Evolutionary conservation across 345 rosid genomes (phyloP), one percentile per base, ranked within the genome.

Genomic region (Hibiscus trionum): DNA sequence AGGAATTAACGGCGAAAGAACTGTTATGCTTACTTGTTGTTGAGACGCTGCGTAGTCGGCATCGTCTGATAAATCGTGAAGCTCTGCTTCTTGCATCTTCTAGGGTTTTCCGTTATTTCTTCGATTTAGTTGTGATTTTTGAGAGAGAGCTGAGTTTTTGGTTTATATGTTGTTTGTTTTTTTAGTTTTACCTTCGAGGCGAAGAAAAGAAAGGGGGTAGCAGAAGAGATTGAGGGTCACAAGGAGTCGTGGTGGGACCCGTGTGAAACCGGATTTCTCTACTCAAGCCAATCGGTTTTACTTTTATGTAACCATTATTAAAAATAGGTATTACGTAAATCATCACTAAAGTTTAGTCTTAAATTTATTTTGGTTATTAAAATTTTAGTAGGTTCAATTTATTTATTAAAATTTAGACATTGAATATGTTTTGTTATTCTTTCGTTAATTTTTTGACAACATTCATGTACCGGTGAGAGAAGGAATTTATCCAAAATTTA

Each of bases 31-130:
- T 81, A 91, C 98, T 74, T 93, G 93, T 35, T 81, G 91, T 69
- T 84, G 81, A 44, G 99, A 96, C 9, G 95, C 98, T 1, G 96
- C 97, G 86, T 91, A 96, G 78, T 96, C 98, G 56, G 98, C 91
- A 79, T 96, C 99, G 85, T 96, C 99, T 7, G 98, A 91, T 71
- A 96, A 87, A 78, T 96, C 99, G 64, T 88, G 89, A 62, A 85
- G 87, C 72, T 96, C 99, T 8, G 90, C 58, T 85, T 90, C 91
- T 72, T 83, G 94, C 91, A 92, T 92, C 74, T 77, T 67, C 64
- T 16, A 49, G 57, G 42, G 73, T 35, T 58, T 39, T n/a, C 4
- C 11, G 0, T 4, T 17, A 17, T 1, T 66, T 46, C 27, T 35
- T 15, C 21, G 59, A 8, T 49, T 8, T 26, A 26, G 24, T 33